Evolutionary conservation across 169 alveolate species (phyloP).

Genomic region (Cryptosporidium canis): DNA sequence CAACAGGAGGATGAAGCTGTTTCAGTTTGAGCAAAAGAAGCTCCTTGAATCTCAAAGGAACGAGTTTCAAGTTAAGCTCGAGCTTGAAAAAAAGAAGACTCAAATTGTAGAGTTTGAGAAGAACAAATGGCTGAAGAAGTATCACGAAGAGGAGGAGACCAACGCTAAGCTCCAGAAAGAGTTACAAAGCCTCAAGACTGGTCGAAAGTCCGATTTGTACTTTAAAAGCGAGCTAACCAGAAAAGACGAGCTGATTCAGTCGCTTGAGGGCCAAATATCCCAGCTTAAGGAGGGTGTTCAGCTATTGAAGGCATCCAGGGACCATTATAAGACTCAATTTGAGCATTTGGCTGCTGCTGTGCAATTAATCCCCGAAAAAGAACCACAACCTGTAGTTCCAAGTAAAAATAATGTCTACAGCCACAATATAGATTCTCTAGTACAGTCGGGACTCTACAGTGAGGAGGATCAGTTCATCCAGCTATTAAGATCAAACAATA

Average conservation of each 20-base stretch:
- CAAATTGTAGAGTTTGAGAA: conserved; percentile 31
- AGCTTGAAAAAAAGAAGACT: conserved; percentile 53
- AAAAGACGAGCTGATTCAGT: conserved; percentile 44
- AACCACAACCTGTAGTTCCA: background rate
- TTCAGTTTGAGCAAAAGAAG: conserved; percentile 13
- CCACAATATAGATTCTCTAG: conserved; percentile 8
- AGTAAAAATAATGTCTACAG: background rate
- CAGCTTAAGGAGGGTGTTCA: conserved; percentile 37
- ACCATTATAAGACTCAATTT: conserved; percentile 25
- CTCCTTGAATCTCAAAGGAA: conserved; percentile 11
- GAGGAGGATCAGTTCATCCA: conserved; percentile 58
- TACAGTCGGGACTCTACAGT: conserved; percentile 55
- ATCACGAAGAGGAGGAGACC: conserved; percentile 14
- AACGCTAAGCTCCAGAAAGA: background rate
- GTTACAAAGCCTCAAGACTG: conserved; percentile 3
- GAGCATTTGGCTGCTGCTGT: conserved; percentile 16
- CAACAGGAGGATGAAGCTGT: background rate
- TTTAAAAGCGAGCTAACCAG: conserved; percentile 26
- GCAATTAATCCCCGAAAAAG: background rate
- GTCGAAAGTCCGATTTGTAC: conserved; percentile 23
- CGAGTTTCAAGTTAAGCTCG: conserved; percentile 8
- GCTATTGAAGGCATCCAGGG: conserved; percentile 54
- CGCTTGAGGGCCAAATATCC: conserved; percentile 2
- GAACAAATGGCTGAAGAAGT: conserved; percentile 33
- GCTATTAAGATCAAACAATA: background rate